Evolutionary conservation across 2,329 filamentous ascomycete species (phyloP).

Genomic region (Aspergillus neotritici): DNA sequence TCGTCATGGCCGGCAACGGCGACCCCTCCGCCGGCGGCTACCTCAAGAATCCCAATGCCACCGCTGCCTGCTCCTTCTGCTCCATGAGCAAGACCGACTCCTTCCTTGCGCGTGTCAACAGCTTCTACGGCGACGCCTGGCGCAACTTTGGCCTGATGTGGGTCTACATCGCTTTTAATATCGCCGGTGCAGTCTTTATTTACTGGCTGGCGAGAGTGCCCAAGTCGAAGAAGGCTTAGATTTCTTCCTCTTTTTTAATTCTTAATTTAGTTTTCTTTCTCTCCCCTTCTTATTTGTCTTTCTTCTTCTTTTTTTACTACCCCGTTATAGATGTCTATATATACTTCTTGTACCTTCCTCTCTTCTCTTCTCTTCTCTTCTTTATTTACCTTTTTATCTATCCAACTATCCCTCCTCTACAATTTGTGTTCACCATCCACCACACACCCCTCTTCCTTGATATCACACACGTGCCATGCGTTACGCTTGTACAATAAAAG

Average conservation of each 20-base stretch:
- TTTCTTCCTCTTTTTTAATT: neutral
- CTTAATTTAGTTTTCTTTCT: neutral
- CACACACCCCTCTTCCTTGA: no score
- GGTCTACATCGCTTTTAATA: slow-evolving; percentile 61
- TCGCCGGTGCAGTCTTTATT: slow-evolving; percentile 51
- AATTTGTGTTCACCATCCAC: no score
- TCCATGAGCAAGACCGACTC: slow-evolving; percentile 41
- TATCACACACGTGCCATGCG: no score
- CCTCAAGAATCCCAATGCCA: slow-evolving; percentile 42
- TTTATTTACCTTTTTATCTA: no score
- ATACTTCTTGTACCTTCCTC: no score
- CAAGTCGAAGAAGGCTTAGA: slow-evolving; percentile 30
- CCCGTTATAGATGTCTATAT: no score
- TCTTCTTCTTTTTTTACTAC: neutral
- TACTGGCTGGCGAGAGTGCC: slow-evolving; percentile 61
- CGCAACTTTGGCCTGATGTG: slow-evolving; percentile 66
- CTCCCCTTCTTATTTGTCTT: neutral
- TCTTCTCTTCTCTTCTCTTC: no score
- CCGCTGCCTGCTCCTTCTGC: slow-evolving; percentile 48
- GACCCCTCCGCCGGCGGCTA: slow-evolving; percentile 30
- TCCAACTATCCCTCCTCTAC: no score
- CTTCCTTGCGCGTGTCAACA: slow-evolving; percentile 41
- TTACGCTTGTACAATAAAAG: no score
- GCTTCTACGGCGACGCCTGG: slow-evolving; percentile 51
- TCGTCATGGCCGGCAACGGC: slow-evolving; percentile 11